A percentile compares a stretch with the other conserved stretches of the same genome.
Evolutionary conservation across 495 filamentous ascomycete genomes (phyloP).

Genomic region (Penicillium canescens): DNA sequence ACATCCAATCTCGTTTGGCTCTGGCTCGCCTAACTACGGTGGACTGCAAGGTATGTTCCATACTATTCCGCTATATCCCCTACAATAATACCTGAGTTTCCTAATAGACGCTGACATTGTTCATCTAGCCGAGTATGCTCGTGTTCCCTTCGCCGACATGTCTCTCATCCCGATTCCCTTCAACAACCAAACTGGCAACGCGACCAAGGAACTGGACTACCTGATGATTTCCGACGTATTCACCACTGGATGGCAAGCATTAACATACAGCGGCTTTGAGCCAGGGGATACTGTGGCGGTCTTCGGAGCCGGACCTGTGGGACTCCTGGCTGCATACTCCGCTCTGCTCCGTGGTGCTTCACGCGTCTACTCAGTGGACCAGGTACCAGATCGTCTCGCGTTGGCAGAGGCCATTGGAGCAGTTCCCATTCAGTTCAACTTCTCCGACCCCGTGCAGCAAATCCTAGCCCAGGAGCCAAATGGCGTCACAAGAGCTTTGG

Average conservation of each 20-base stretch:
- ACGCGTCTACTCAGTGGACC: constrained; percentile 50
- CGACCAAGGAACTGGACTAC: constrained; percentile 28
- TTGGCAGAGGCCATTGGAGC: constrained; percentile 51
- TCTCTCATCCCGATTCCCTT: constrained; percentile 24
- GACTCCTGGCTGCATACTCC: constrained; percentile 37
- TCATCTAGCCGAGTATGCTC: constrained; percentile 28
- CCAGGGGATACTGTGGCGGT: constrained; percentile 39
- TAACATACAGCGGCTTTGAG: constrained; percentile 25
- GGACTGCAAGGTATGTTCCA: constrained; percentile 3
- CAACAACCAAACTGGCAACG: not conserved
- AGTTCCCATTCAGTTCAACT: constrained; percentile 29
- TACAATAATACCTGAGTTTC: not conserved
- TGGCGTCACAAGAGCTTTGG: constrained; percentile 6
- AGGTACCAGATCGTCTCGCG: constrained; percentile 44
- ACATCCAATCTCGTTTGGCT: constrained; percentile 1
- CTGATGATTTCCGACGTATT: constrained; percentile 37
- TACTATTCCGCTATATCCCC: not conserved
- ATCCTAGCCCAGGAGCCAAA: constrained; percentile 2
- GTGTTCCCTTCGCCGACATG: constrained; percentile 35
- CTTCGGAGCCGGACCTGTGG: constrained; percentile 44
- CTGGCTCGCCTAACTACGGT: not conserved
- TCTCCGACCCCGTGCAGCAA: constrained; percentile 38
- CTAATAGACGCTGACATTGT: not conserved
- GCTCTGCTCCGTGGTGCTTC: constrained; percentile 40
- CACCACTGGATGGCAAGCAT: constrained; percentile 29